Evolutionary conservation across 208 protist species (phyloP), one percentile per base, ranked within the genome.

Genomic region (Vickermania ingenoplastis): DNA sequence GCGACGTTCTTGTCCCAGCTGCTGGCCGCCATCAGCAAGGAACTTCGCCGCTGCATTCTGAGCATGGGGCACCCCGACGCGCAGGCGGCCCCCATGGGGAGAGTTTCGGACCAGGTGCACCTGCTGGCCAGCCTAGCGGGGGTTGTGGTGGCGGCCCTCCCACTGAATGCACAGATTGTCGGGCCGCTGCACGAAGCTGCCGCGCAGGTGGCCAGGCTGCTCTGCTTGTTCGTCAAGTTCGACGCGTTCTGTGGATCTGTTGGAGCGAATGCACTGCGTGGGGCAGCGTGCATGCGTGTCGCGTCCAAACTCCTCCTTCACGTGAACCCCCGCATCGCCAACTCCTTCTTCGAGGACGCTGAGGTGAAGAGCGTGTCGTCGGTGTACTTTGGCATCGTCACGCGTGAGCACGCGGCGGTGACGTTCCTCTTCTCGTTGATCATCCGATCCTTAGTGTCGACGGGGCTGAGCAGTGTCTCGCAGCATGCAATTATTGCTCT

Each of bases 61-160:
- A 14, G 13, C 54, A 24, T 59, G 27, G 26, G 17, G 14, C 29
- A 21, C 7, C n/a, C n/a, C n/a, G n/a, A 29, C 5, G 17, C 11
- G 25, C 17, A 14, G 28, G 7, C 21, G 11, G 29, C 57, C 30
- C 31, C 24, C 0, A 41, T 67, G 13, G 67, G 62, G 21, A 55
- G 66, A 31, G 58, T 83, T 25, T 36, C 64, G n/a, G 76, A 79
- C 3, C 76, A 83, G 59, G 57, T 83, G 11, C 61, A 63, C 23
- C 50, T 73, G 0, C 28, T 83, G 25, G 68, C 65, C 51, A 76
- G 68, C 36, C 65, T 83, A 23, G 41, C 66, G 28, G 67, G 71
- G 52, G 74, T 65, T 13, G 48, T 83, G 7, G 56, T 78, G 23
- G 41, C 59, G 1, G 78, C 75, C 0, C 41, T 89, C 2, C 67